Evolutionary conservation across 106 monocot species (phyloP).

Genomic region (Dioscorea dumetorum): DNA sequence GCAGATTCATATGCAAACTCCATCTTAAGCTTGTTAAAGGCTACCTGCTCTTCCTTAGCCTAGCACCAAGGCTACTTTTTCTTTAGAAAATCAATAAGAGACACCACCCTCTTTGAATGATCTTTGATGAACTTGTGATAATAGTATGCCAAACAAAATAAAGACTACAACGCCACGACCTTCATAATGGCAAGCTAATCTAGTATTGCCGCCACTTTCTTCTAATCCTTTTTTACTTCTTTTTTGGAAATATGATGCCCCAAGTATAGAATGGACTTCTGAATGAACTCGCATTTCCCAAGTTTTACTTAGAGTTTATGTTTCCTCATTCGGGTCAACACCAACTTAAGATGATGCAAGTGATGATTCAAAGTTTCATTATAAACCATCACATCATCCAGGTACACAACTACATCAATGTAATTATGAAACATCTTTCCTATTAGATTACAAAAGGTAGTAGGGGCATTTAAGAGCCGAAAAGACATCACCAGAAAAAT

Average conservation of each 20-base stretch:
- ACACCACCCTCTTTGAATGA: not conserved
- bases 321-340: not conserved
- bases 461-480: not conserved
- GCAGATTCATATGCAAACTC: not conserved
- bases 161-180: not conserved
- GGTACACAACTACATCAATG: not conserved
- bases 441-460: not conserved
- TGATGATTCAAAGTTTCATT: not conserved
- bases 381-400: not conserved
- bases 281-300: not conserved
- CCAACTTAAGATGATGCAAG: not conserved
- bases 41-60: not conserved
- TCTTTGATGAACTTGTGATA: too few relatives aligned
- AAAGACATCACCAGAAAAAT: not conserved
- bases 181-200: not conserved
- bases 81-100: not conserved
- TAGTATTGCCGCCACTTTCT: constrained; percentile 1
- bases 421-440: too few relatives aligned
- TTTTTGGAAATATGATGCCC: not conserved
- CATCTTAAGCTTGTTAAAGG: not conserved
- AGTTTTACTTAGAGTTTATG: not conserved
- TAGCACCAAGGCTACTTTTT: not conserved
- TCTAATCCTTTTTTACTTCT: not conserved
- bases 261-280: not conserved
- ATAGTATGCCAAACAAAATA: too few relatives aligned